phyloP scores from a whole-genome alignment of 148 eudicot species.

The Rhododendron molle region DNA sequence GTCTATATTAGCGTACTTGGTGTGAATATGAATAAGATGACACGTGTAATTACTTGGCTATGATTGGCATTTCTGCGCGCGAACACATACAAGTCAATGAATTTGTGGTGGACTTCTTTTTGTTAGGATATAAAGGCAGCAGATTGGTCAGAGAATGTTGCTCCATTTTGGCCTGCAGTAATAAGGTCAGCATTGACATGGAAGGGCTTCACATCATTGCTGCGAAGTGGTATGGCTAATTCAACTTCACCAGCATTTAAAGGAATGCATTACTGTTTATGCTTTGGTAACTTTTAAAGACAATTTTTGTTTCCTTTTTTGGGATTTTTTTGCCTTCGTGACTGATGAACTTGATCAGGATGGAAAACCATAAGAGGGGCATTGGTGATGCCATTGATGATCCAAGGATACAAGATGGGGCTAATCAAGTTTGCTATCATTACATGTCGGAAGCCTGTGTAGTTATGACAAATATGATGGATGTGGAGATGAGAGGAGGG shows the following conservation, averaged over 20 bases:
- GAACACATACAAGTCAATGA: not conserved
- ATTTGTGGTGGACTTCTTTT: not conserved
- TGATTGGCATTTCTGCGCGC: not conserved
- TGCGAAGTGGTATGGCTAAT: conserved; percentile 54
- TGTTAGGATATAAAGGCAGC: conserved; percentile 78
- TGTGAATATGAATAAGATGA: not conserved
- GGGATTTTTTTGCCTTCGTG: not conserved
- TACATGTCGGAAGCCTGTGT: conserved; percentile 73
- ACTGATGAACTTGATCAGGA: conserved; percentile 36
- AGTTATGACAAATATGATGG: not conserved
- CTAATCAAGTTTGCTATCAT: conserved; percentile 87
- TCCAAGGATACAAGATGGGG: conserved; percentile 82
- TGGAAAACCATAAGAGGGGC: conserved; percentile 96
- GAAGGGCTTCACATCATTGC: conserved; percentile 77
- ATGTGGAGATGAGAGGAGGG: not conserved
- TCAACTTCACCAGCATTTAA: not conserved
- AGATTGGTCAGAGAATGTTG: conserved; percentile 85
- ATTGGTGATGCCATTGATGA: conserved; percentile 89
- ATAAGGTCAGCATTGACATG: conserved; percentile 86
- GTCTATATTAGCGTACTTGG: not conserved
- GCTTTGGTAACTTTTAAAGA: not conserved
- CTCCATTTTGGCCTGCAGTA: conserved; percentile 99
- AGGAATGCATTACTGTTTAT: not conserved
- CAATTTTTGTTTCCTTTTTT: not conserved
- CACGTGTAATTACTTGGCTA: not conserved